These are phyloP conservation scores for Talaromyces sp. DNA, from an alignment of 2,329 filamentous ascomycete genomes.

Conservation along the genomic window DNA sequence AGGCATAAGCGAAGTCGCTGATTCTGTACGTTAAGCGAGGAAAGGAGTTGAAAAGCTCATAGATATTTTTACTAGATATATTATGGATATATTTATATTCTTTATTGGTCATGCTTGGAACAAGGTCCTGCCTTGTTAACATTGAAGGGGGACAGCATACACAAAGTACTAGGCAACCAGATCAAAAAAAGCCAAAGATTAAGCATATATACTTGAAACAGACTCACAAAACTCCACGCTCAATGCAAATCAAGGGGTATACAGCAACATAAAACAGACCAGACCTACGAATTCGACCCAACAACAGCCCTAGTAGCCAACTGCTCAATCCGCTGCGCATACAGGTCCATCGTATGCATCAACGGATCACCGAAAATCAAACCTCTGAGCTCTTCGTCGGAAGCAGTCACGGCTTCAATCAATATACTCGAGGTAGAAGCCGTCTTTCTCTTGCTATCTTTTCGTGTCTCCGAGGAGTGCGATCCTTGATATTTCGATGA, in stretches of 20 bases:
- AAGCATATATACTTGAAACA: not conserved
- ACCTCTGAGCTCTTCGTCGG: slow-evolving; percentile 65
- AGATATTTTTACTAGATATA: not conserved
- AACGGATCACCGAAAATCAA: slow-evolving; percentile 80
- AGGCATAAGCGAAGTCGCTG: slow-evolving; percentile 8
- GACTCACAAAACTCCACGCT: not conserved
- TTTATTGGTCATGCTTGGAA: not conserved
- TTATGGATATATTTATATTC: not conserved
- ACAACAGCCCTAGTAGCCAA: slow-evolving; percentile 68
- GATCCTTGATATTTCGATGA: slow-evolving; percentile 55
- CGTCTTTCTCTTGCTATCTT: slow-evolving; percentile 49
- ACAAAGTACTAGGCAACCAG: not conserved
- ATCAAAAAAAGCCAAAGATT: not conserved
- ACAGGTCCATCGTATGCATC: slow-evolving; percentile 77
- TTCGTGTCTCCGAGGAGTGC: not conserved
- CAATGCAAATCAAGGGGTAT: slow-evolving; percentile 3
- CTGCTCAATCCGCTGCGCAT: slow-evolving; percentile 68
- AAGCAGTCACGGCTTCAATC: slow-evolving; percentile 36
- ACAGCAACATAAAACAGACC: not conserved
- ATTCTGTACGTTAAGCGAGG: not conserved
- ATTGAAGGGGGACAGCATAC: not conserved
- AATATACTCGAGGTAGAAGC: slow-evolving; percentile 33
- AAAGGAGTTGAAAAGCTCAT: not conserved
- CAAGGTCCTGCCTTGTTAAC: not conserved
- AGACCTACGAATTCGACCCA: not conserved